Percentiles rank a stretch among this genome's conserved stretches.
Conservation (phyloP, 768 basidiomycete genomes). For the Russula sp. region DNA sequence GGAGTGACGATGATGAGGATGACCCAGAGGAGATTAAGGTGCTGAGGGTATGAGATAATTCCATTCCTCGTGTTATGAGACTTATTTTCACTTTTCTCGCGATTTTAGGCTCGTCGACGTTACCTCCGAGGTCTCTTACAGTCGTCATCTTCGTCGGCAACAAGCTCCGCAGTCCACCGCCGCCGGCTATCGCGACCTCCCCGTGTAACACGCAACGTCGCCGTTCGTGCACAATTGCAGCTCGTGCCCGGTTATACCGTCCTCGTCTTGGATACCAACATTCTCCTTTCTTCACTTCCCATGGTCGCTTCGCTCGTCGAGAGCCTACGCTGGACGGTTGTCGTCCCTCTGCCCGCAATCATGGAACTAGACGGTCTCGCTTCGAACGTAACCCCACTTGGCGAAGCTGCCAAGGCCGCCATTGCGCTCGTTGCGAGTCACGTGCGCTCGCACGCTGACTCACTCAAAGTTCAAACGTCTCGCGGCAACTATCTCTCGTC, state of each 20-base stretch:
- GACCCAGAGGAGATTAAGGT: slow-evolving; percentile 68
- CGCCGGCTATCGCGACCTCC: slow-evolving; percentile 27
- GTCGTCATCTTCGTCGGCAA: slow-evolving; percentile 29
- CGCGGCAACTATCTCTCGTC: slow-evolving; percentile 89
- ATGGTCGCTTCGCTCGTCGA: slow-evolving; percentile 72
- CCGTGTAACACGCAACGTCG: slow-evolving; percentile 25
- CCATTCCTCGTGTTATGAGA: background rate
- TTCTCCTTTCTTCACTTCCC: slow-evolving; percentile 76
- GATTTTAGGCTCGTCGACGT: slow-evolving; percentile 57
- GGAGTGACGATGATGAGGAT: slow-evolving; percentile 49
- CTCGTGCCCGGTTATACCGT: slow-evolving; percentile 82
- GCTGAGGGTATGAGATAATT: slow-evolving; percentile 54
- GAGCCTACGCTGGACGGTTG: slow-evolving; percentile 74
- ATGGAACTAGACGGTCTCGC: slow-evolving; percentile 96
- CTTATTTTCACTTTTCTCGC: slow-evolving; percentile 4
- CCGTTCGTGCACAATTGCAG: slow-evolving; percentile 37
- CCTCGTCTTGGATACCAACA: slow-evolving; percentile 93
- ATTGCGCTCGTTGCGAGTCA: slow-evolving; percentile 69
- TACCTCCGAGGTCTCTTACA: slow-evolving; percentile 66
- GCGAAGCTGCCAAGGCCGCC: slow-evolving; percentile 65
- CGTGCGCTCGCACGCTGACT: slow-evolving; percentile 62
- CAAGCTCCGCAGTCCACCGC: slow-evolving; percentile 16
- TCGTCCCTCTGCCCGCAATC: slow-evolving; percentile 90
- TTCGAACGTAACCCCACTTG: slow-evolving; percentile 53
- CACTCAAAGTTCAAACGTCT: slow-evolving; percentile 91